These are phyloP conservation scores for Priceomyces carsonii DNA, from an alignment of 805 yeast species.

Conservation along the genomic window DNA sequence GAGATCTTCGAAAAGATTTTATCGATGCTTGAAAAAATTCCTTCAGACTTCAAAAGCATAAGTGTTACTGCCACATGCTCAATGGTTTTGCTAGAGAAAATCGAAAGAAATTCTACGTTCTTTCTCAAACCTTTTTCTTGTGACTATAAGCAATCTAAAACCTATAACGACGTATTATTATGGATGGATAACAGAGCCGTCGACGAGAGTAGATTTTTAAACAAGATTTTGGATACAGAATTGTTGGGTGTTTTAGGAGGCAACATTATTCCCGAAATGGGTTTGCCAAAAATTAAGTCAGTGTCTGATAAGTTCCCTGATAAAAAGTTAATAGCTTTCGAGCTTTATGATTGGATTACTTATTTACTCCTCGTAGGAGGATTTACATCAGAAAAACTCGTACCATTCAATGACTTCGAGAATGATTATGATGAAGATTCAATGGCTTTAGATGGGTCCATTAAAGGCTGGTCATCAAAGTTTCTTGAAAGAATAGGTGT, in stretches of 20 bases:
- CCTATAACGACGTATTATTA: conserved; percentile 44
- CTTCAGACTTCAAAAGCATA: conserved; percentile 10
- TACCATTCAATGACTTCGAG: conserved; percentile 6
- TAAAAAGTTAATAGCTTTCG: conserved; percentile 40
- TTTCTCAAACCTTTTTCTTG: conserved; percentile 35
- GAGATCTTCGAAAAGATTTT: conserved; percentile 38
- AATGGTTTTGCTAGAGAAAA: conserved; percentile 44
- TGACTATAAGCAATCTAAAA: conserved; percentile 13
- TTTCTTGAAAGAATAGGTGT: conserved; percentile 24
- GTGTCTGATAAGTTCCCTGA: conserved; percentile 25
- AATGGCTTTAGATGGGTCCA: conserved; percentile 55
- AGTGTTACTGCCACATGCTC: conserved; percentile 60
- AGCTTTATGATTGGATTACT: conserved; percentile 51
- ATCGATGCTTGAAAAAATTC: conserved; percentile 16
- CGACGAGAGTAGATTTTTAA: conserved; percentile 30
- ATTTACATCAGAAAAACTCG: conserved; percentile 15
- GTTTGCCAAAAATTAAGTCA: conserved; percentile 51
- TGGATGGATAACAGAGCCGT: conserved; percentile 61
- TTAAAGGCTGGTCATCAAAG: conserved; percentile 50
- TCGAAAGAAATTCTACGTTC: conserved; percentile 11
- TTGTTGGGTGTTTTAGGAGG: conserved; percentile 39
- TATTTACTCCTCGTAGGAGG: conserved; percentile 30
- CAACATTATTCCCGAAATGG: conserved; percentile 56
- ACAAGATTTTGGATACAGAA: conserved; percentile 20
- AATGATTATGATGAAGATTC: conserved; percentile 4